Percentiles rank a stretch among this genome's conserved stretches.
phyloP scores from a whole-genome alignment of 225 moss, liverwort and hornwort genomes.

The Marchantia polymorpha region DNA sequence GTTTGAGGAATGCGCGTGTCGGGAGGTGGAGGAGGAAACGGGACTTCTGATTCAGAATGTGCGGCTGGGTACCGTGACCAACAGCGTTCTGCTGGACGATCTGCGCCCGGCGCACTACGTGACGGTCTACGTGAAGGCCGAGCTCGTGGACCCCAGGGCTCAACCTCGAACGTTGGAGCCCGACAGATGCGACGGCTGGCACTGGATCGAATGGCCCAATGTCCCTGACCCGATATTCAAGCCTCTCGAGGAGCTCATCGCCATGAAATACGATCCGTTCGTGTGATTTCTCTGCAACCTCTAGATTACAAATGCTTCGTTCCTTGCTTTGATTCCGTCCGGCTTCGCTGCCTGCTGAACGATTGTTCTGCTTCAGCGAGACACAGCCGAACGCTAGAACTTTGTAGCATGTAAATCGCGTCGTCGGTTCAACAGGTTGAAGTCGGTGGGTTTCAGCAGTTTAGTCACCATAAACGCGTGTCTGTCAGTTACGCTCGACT shows the following conservation, averaged over 20 bases:
- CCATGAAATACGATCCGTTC: conserved; percentile 47
- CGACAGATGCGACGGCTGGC: conserved; percentile 73
- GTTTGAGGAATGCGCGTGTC: conserved; percentile 86
- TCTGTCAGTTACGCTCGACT: too few relatives aligned
- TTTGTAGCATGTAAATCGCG: background rate
- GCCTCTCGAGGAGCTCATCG: conserved; percentile 62
- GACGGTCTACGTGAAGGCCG: conserved; percentile 76
- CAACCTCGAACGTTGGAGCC: conserved; percentile 60
- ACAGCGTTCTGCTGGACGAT: conserved; percentile 62
- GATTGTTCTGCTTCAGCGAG: background rate
- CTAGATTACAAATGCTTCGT: background rate
- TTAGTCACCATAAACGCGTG: too few relatives aligned
- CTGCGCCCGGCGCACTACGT: conserved; percentile 66
- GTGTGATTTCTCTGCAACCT: background rate
- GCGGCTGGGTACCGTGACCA: conserved; percentile 55
- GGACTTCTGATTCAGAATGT: conserved; percentile 68
- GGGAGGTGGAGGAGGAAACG: conserved; percentile 82
- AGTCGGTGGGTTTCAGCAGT: too few relatives aligned
- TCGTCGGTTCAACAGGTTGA: too few relatives aligned
- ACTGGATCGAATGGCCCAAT: conserved; percentile 77
- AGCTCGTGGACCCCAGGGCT: conserved; percentile 41
- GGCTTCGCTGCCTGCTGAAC: background rate
- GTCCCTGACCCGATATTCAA: conserved; percentile 66
- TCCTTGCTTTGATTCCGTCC: background rate
- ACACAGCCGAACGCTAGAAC: background rate